A percentile compares a stretch with the other conserved stretches of the same genome.
These are phyloP conservation scores for Serendipita sp. DNA, from an alignment of 768 basidiomycete genomes.

Conservation along the genomic window DNA sequence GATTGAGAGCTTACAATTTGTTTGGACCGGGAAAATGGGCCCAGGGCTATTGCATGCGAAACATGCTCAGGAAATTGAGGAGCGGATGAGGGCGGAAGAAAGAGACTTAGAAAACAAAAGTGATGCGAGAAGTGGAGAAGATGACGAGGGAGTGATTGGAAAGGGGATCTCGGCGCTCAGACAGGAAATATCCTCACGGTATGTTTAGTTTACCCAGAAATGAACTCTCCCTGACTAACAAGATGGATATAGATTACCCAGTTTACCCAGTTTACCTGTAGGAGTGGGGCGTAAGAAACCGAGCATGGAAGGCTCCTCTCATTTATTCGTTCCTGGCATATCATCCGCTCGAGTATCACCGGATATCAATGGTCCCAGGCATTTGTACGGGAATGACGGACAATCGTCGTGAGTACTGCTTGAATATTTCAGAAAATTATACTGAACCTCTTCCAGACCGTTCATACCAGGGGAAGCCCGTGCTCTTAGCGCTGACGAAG, in stretches of 20 bases:
- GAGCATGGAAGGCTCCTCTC: not conserved
- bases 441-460: not conserved
- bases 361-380: not conserved
- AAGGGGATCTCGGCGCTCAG: not conserved
- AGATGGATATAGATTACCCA: not conserved
- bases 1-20: not conserved
- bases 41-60: not conserved
- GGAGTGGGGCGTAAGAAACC: not conserved
- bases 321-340: not conserved
- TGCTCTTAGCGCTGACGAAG: not conserved
- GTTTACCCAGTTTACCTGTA: not conserved
- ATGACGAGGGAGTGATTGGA: not conserved
- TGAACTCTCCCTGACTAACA: not conserved
- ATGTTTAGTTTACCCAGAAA: not conserved
- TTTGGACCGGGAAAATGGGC: slow-evolving; percentile 1
- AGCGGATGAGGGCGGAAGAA: not conserved
- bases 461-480: not conserved
- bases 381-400: not conserved
- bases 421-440: not conserved
- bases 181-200: not conserved
- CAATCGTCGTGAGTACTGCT: not conserved
- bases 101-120: slow-evolving; percentile 2
- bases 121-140: slow-evolving; percentile 1
- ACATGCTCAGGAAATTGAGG: not conserved
- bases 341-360: not conserved